Base-by-base conservation (phyloP, 306 rosid species). In the Abrus precatorius region DNA sequence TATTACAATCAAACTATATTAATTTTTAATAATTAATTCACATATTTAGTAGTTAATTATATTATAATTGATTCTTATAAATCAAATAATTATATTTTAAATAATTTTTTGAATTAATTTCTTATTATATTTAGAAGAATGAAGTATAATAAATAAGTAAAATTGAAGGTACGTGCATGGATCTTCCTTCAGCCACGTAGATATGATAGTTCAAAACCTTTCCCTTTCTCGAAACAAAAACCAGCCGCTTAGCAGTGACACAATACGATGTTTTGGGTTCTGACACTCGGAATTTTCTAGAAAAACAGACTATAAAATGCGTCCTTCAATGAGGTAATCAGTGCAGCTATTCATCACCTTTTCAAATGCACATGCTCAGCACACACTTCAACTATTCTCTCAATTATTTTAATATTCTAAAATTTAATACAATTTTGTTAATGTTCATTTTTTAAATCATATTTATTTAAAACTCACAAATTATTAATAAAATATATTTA, bases 111-210 rank as follows among this genome's bases (percentile, higher is more conserved):
- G 5, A 44, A 44, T 44, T 5, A 80, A 75, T 20, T 69, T 79
- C 76, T 44, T 49, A 30, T n/a, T 36, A 36, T 36, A 2, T 36
- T 36, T 36, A 36, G 4, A 2, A 36, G 2, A 36, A 36, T 20
- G 20, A 20, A 20, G 20, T 20, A 20, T 20, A 36, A 36, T 13
- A 28, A 55, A 10, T 75, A 38, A 68, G 44, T 44, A 79, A 60
- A 12, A 41, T 44, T 76, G 81, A 85, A 88, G 88, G 88, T 88
- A 87, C 82, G 72, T 88, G 89, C 97, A 90, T 90, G 97, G 80
- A 90, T 86, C 86, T 64, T 65, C 34, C 66, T 45, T 28, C 86
- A 53, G 49, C 90, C 91, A 85, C 91, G 84, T 83, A 64, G 70
- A 66, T 60, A 64, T 82, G 53, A 83, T 56, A 47, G 60, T 82